Percentiles rank a stretch among this genome's conserved stretches.
phyloP scores from a whole-genome alignment of 1,139 yeast genomes.

The Arxiozyma telluris region DNA sequence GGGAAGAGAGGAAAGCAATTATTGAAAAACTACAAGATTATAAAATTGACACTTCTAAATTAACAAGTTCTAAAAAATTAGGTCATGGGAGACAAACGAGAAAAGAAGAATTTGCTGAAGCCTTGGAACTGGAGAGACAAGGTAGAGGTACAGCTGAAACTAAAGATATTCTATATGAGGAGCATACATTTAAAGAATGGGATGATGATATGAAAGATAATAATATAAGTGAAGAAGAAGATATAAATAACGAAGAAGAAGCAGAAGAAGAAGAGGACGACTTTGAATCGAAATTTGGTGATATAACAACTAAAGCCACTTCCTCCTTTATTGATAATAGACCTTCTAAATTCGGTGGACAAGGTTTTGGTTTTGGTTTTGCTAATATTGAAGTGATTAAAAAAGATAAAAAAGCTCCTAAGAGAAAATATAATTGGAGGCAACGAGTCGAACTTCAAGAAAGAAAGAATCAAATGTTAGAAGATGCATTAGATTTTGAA shows the following conservation, averaged over 20 bases:
- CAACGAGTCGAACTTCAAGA: slow-evolving; percentile 43
- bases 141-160: slow-evolving; percentile 68
- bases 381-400: slow-evolving; percentile 39
- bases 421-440: slow-evolving; percentile 51
- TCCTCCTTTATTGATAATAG: slow-evolving; percentile 66
- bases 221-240: slow-evolving; percentile 10
- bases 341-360: slow-evolving; percentile 54
- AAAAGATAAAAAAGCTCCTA: slow-evolving; percentile 39
- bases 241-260: slow-evolving; percentile 21
- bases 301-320: slow-evolving; percentile 14
- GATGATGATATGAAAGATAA: slow-evolving; percentile 34
- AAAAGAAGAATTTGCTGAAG: slow-evolving; percentile 64
- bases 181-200: slow-evolving; percentile 60
- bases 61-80: slow-evolving; percentile 64
- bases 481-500: slow-evolving; percentile 40
- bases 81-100: slow-evolving; percentile 73
- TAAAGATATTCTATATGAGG: slow-evolving; percentile 57
- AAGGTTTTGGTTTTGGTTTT: slow-evolving; percentile 64
- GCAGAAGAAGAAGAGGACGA: slow-evolving; percentile 28
- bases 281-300: slow-evolving; percentile 28
- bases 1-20: slow-evolving; percentile 78
- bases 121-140: slow-evolving; percentile 60
- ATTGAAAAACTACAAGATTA: slow-evolving; percentile 65
- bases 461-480: slow-evolving; percentile 31
- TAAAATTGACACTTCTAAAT: slow-evolving; percentile 58